Base-by-base conservation (phyloP, 805 yeast species). In the Metschnikowia matae region DNA sequence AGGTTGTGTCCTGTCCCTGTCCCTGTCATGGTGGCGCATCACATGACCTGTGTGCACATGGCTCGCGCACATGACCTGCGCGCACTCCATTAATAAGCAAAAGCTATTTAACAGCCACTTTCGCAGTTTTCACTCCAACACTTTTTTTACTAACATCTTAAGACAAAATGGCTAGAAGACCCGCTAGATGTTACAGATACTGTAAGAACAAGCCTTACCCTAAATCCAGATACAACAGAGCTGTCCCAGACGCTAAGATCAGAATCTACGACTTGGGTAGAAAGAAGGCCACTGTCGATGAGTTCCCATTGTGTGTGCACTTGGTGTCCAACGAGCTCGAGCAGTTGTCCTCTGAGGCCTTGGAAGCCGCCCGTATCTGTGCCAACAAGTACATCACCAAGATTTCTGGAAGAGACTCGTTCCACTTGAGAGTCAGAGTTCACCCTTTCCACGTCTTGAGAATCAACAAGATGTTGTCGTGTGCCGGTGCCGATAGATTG, bases 401-500 rank as follows among this genome's bases (percentile, higher is more conserved):
- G 80, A 75, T 88, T 67, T 87, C 96, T 63, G 99, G 99, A 77
- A 89, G 98, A 87, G 99, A 94, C 71, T 82, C 97, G 68, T 94
- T 94, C 99, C 99, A 94, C 84, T 83, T 94, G 84, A 90, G 99
- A 83, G 89, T 94, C 79, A 91, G 99, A 83, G 98, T 91, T 73
- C 99, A 94, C 81, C 99, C 99, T 69, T 94, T 88, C 98, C 99
- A 94, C 85, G 99, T 94, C 66, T 85, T 94, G 78, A 87, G 99
- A 82, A 94, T 94, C 84, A 94, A 94, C 94, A 94, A 94, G 89
- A 94, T 94, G 99, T 90, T 94, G 96, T 94, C 99, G 74, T 94
- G 99, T 85, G 99, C 99, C 83, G 99, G 99, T 89, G 99, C 99
- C 77, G 99, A 94, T 92, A 90, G 99, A 88, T 86, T 94, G 81